A percentile compares a stretch with the other conserved stretches of the same genome.
Evolutionary conservation across 306 rosid species (phyloP).

Genomic region (Quercus variabilis): DNA sequence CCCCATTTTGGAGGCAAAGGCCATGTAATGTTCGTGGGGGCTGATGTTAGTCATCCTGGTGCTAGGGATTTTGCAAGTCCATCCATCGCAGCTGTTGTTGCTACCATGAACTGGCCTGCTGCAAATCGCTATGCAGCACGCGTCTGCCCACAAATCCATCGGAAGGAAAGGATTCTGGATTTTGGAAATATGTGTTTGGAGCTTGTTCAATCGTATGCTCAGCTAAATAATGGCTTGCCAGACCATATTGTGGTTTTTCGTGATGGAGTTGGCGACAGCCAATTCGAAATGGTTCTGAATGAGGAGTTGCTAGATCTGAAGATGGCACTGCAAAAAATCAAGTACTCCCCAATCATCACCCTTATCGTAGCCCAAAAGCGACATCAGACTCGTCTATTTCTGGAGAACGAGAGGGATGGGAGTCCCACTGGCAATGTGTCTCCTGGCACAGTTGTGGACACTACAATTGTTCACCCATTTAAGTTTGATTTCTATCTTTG

Average conservation of each 20-base stretch:
- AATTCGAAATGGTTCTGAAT: conserved; percentile 83
- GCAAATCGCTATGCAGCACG: conserved; percentile 76
- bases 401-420: conserved; percentile 36
- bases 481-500: conserved; percentile 75
- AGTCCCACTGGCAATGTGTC: conserved; percentile 38
- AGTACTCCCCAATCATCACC: conserved; percentile 54
- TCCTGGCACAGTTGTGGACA: conserved; percentile 80
- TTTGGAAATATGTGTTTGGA: conserved; percentile 65
- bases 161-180: conserved; percentile 45
- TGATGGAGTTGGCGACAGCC: conserved; percentile 73
- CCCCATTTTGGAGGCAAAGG: conserved; percentile 40
- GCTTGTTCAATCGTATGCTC: conserved; percentile 48
- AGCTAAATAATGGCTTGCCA: conserved; percentile 43
- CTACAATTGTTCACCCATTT: conserved; percentile 50
- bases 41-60: conserved; percentile 83
- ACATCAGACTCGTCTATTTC: conserved; percentile 67
- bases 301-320: conserved; percentile 62
- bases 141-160: conserved; percentile 48
- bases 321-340: conserved; percentile 24
- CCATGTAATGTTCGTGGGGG: conserved; percentile 76
- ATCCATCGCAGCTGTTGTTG: conserved; percentile 76
- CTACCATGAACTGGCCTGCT: conserved; percentile 79
- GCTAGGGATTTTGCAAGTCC: conserved; percentile 42
- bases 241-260: conserved; percentile 62
- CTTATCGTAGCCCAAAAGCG: conserved; percentile 73